Base-by-base conservation (phyloP, 2,329 filamentous ascomycete species). In the Phoma herbarum region DNA sequence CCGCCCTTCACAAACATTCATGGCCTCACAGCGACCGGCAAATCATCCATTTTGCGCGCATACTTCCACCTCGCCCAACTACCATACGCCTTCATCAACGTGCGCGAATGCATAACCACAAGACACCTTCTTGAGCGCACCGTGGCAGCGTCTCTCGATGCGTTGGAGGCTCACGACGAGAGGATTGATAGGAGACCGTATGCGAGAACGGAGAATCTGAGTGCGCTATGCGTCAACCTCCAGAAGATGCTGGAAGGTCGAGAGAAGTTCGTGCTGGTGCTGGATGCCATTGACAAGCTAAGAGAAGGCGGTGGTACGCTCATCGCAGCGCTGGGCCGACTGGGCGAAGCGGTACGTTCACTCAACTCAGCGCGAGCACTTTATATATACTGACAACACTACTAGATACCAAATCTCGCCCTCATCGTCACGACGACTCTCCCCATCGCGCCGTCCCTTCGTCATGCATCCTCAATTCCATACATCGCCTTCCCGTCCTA, bases 271-370 rank as follows among this genome's bases (percentile, higher is more conserved):
- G 88, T 94, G 9, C 78, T 98, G 57, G 91, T 97, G 11, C 84
- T 98, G 62, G 95, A 98, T 80, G 91, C 88, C 11, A 89, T 98
- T 57, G 94, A 98, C 75, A 86, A 84, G 62, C 91, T 97, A 75
- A 84, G 90, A 69, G 94, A 98, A 71, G 87, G 90, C 6, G 87
- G 90, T 6, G 84, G 87, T 2, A 96, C 92, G 1, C 79, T 98
- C 14, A 79, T 97, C 4, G 88, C 93, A 29, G 93, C 91, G 12
- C 79, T 99, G 61, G 91, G 90, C 22, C 85, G 93, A 60, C 77
- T 99, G 20, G 90, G 91, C 14, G 93, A 97, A 76, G 84, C 89
- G 60, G 91, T 95, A 79, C 68, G 88, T 55, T 26, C 52, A 44
- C n/a, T n/a, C n/a, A n/a, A n/a, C n/a, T n/a, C n/a, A n/a, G n/a